phyloP scores from a whole-genome alignment of 371 early-diverging fungal species.

The Smittium culicis region DNA sequence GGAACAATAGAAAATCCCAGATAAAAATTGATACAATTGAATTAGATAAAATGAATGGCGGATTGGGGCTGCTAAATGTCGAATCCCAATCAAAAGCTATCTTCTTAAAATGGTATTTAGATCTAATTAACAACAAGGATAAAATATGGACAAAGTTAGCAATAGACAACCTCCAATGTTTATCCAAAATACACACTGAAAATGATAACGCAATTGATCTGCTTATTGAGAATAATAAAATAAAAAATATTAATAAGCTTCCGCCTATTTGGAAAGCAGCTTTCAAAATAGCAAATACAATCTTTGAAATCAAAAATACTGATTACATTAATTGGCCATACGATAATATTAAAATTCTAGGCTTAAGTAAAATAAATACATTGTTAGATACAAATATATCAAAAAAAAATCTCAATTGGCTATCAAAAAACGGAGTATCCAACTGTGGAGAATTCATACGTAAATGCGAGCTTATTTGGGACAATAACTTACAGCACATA shows the following conservation, averaged over 20 bases:
- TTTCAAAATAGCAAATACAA: background rate
- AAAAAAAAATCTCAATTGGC: background rate
- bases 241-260: background rate
- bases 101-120: constrained; percentile 1
- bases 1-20: constrained; percentile 7
- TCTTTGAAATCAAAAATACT: background rate
- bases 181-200: background rate
- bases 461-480: background rate
- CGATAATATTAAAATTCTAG: background rate
- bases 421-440: background rate
- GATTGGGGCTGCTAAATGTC: background rate
- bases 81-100: constrained; percentile 2
- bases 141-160: background rate
- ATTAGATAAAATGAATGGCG: background rate
- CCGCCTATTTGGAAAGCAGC: background rate
- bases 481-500: background rate
- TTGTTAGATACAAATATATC: background rate
- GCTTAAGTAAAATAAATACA: background rate
- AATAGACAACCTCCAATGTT: background rate
- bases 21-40: constrained; percentile 6
- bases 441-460: background rate
- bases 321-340: background rate
- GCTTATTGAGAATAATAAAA: background rate
- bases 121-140: background rate
- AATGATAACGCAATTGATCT: background rate